phyloP scores from a whole-genome alignment of 805 yeast species.

The Candida fluviatilis region DNA sequence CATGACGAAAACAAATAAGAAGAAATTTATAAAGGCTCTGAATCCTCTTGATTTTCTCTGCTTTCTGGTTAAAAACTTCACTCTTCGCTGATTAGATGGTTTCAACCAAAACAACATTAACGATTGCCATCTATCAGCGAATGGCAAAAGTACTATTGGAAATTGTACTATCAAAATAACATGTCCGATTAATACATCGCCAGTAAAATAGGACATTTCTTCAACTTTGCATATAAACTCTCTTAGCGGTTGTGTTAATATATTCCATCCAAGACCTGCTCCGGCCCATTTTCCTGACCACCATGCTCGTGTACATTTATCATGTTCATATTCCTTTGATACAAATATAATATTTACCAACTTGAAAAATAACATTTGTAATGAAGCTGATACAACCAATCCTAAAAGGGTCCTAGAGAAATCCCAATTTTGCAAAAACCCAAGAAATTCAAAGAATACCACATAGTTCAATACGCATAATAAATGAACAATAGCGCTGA shows the following conservation, averaged over 20 bases:
- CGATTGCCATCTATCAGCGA: constrained; percentile 63
- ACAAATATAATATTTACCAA: constrained; percentile 45
- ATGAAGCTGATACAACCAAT: constrained; percentile 47
- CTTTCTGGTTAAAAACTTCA: constrained; percentile 41
- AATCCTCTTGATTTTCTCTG: constrained; percentile 37
- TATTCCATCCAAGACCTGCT: constrained; percentile 58
- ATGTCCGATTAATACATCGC: constrained; percentile 60
- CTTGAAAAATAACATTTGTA: constrained; percentile 59
- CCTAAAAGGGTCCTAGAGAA: constrained; percentile 59
- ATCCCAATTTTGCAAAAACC: constrained; percentile 67
- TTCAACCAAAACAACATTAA: constrained; percentile 64
- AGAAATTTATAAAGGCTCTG: constrained; percentile 26
- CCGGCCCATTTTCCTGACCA: constrained; percentile 69
- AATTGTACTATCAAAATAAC: constrained; percentile 52
- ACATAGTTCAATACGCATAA: constrained; percentile 51
- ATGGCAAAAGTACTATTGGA: constrained; percentile 61
- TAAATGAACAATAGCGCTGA: constrained; percentile 56
- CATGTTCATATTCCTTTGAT: constrained; percentile 60
- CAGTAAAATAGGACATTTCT: constrained; percentile 66
- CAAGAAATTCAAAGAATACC: constrained; percentile 55
- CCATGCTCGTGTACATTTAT: constrained; percentile 55
- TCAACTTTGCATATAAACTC: constrained; percentile 59
- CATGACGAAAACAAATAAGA: constrained; percentile 29
- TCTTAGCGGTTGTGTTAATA: constrained; percentile 59
- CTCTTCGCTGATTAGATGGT: constrained; percentile 49